A percentile compares a stretch with the other conserved stretches of the same genome.
phyloP scores from a whole-genome alignment of 352 stramenopile genomes.

The Elongisporangium anandrum region DNA sequence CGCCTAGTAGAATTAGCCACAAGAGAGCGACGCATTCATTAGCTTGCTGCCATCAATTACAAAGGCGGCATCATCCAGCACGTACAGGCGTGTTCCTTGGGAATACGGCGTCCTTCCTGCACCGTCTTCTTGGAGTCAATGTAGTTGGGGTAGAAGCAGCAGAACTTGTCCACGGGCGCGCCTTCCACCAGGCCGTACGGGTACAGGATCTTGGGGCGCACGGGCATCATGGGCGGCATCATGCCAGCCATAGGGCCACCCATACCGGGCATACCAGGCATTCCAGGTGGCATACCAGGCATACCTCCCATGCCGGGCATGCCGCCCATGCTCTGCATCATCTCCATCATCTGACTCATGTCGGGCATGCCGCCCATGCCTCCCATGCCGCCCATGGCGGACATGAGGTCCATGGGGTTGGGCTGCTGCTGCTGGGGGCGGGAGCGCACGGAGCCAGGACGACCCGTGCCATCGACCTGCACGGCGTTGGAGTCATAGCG shows the following conservation, averaged over 20 bases:
- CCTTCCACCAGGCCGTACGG: constrained; percentile 57
- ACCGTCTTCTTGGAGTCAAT: constrained; percentile 83
- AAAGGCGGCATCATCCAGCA: neutral
- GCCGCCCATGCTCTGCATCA: constrained; percentile 42
- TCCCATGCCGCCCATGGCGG: constrained; percentile 29
- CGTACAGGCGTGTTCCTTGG: constrained; percentile 50
- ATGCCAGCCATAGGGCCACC: constrained; percentile 31
- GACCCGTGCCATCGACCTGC: constrained; percentile 15
- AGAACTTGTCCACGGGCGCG: constrained; percentile 47
- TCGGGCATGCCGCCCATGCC: constrained; percentile 40
- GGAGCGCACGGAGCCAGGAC: constrained; percentile 8
- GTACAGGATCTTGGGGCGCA: constrained; percentile 66
- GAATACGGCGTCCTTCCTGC: constrained; percentile 68
- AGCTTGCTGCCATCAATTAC: neutral
- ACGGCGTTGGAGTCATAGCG: constrained; percentile 82
- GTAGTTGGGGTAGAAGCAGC: constrained; percentile 86
- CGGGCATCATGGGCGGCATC: constrained; percentile 44
- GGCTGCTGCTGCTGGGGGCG: constrained; percentile 33
- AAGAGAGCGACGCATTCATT: neutral
- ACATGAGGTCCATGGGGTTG: constrained; percentile 59
- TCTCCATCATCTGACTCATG: constrained; percentile 47
- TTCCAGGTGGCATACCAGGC: constrained; percentile 25
- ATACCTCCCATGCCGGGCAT: constrained; percentile 39
- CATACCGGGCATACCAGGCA: constrained; percentile 38
- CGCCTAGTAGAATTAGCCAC: constrained; percentile 7